Evolutionary conservation across 441 rosid species (phyloP).

Genomic region (Pelargonium hybrid): DNA sequence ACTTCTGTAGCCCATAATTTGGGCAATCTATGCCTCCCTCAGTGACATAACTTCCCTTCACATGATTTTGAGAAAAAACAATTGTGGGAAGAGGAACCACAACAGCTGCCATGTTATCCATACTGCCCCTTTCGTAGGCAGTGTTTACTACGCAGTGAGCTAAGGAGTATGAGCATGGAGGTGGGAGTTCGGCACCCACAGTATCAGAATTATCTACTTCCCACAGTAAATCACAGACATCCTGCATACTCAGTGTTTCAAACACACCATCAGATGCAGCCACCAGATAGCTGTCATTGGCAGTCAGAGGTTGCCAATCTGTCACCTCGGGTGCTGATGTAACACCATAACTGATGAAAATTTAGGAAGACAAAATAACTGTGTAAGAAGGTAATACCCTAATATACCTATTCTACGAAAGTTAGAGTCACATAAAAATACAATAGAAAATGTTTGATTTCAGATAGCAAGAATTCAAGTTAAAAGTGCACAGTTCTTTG

Average conservation of each 20-base stretch:
- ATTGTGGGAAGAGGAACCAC: constrained; percentile 59
- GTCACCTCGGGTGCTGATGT: constrained; percentile 83
- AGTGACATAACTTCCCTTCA: constrained; percentile 28
- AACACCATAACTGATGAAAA: constrained; percentile 62
- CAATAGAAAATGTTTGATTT: neutral
- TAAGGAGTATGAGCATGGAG: constrained; percentile 57
- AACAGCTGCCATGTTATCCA: constrained; percentile 78
- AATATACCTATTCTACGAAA: constrained; percentile 1
- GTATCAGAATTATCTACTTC: constrained; percentile 37
- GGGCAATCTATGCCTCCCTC: constrained; percentile 29
- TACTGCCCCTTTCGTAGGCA: constrained; percentile 70
- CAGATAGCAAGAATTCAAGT: constrained; percentile 7
- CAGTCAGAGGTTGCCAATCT: constrained; percentile 62
- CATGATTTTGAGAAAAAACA: constrained; percentile 32
- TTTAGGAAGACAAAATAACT: constrained; percentile 8
- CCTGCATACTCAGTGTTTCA: constrained; percentile 67
- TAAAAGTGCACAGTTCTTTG: neutral
- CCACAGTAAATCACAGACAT: constrained; percentile 73
- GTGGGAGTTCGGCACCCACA: constrained; percentile 34
- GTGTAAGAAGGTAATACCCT: neutral
- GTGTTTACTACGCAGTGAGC: constrained; percentile 74
- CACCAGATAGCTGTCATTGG: constrained; percentile 75
- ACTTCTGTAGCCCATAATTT: constrained; percentile 27
- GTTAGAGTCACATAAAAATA: neutral
- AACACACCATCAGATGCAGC: constrained; percentile 91